Base-by-base conservation (phyloP, 1,284 basidiomycete genomes). In the Trichosporon ovoides region DNA sequence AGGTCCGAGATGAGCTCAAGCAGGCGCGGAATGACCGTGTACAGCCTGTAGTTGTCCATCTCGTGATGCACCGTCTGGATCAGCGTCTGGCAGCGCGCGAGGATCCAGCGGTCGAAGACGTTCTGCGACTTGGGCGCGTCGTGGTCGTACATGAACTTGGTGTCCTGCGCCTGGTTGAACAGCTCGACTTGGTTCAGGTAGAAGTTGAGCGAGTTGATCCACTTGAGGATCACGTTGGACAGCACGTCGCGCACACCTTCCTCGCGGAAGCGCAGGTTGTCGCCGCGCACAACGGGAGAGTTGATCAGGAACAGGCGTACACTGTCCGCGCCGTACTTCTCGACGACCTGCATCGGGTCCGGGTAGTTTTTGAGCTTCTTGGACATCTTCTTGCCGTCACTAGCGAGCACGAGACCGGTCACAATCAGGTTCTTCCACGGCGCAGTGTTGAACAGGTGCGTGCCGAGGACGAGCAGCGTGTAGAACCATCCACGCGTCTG, bases 341-440 rank as follows among this genome's bases (percentile, higher is more conserved):
- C 83, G 64, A 99, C 87, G 75, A 98, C 84, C 59, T 92, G 69
- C 74, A 87, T 91, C 9, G 96, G 96, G 76, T 99, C 95, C n/a
- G 96, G 95, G 78, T 94, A 99, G 79, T 99, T 99, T 75, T 88
- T 88, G 64, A 96, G 79, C 78, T 91, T 95, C 81, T 99, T 99
- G 81, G 90, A 93, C 96, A 99, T 99, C 82, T 99, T 99, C 83
- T 96, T 97, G 56, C 96, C 96, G 72, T 99, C 94, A 86, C 87
- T 88, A 40, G 95, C 96, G 53, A 98, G 85, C 36, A 99, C 92
- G 56, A 98, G 85, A 69, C 96, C 96, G 51, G 88, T 92, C 50
- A 94, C 91, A 65, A 98, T 96, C 69, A 99, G 81, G 77, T 99
- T 99, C 81, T 96, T 93, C 95, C 96, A 98, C 2, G 96, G 94